phyloP scores from a whole-genome alignment of 371 early-diverging fungal genomes.

The Capillidium rhysosporum region DNA sequence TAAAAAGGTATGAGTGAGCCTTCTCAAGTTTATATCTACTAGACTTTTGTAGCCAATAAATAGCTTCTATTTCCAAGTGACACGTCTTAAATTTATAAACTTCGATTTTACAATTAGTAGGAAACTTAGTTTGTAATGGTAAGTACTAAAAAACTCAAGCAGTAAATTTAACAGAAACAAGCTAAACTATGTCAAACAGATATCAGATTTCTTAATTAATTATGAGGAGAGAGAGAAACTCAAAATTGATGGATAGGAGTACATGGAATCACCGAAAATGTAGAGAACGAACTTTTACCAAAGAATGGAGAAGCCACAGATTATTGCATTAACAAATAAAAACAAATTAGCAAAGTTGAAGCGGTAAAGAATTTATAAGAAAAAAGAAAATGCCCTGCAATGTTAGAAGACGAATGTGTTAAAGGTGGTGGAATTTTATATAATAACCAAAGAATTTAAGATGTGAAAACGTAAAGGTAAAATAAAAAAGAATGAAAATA shows the following conservation, averaged over 20 bases:
- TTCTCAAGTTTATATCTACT: not conserved
- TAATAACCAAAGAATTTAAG: no score
- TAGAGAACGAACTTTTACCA: slow-evolving; percentile 7
- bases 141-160: no score
- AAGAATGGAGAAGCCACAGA: not conserved
- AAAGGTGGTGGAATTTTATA: no score
- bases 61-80: not conserved
- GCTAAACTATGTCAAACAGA: not conserved
- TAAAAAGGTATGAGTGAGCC: not conserved
- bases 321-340: not conserved
- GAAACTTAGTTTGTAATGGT: not conserved
- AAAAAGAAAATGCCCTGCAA: no score
- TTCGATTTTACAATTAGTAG: slow-evolving; percentile 5
- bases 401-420: no score
- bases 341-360: not conserved
- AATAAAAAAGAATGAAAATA: no score
- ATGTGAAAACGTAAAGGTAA: no score
- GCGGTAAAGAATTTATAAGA: not conserved
- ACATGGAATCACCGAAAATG: slow-evolving; percentile 4
- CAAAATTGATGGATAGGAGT: slow-evolving; percentile 4
- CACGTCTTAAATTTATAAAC: not conserved
- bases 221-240: not conserved
- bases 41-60: not conserved
- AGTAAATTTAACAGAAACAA: not conserved
- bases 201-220: not conserved